Base-by-base conservation (phyloP, 371 early-diverging fungal genomes). In the Neoconidiobolus thromboides region DNA sequence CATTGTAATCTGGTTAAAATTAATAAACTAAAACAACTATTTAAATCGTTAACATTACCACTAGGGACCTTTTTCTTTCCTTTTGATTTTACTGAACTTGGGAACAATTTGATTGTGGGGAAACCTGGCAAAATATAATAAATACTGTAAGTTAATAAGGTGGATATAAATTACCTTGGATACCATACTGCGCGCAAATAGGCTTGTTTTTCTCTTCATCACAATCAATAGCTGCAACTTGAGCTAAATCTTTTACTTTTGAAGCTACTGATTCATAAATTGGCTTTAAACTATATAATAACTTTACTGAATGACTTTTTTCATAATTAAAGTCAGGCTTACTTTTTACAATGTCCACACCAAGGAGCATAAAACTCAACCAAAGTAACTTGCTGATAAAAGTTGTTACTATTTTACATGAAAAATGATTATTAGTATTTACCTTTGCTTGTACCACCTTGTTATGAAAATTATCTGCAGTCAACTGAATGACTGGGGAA, bases 51-150 rank as follows among this genome's bases (percentile, higher is more conserved):
- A 26, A 26, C 26, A 26, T 26, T 26, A 26, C 26, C 26, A 26
- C 26, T 26, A 26, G 26, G 26, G 26, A 26, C 26, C 26, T 26
- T 26, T 26, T 26, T 26, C 26, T 26, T 26, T 26, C 26, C 26
- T 26, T 26, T 26, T 26, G 48, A 87, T 64, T 50, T 81, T 79
- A 40, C 76, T 72, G 61, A 74, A 75, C 42, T 55, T 50, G 48
- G 89, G 78, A 90, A 81, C 65, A 95, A 76, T 69, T 86, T 86
- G 58, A 96, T 75, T 53, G 96, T 96, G 53, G 96, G 97, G 91
- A 93, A 96, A n/a, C 93, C 95, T 65, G 78, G 64, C 59, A 96
- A 65, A 54, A 73, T 68, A 75, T 89, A 83, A 7, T 75, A 76
- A 53, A 74, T 75, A 61, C 68, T 71, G 36, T 77, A 64, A n/a